These are phyloP conservation scores for Trichocomaceae sp. DNA, from an alignment of 2,329 filamentous ascomycete species.

Conservation along the genomic window DNA sequence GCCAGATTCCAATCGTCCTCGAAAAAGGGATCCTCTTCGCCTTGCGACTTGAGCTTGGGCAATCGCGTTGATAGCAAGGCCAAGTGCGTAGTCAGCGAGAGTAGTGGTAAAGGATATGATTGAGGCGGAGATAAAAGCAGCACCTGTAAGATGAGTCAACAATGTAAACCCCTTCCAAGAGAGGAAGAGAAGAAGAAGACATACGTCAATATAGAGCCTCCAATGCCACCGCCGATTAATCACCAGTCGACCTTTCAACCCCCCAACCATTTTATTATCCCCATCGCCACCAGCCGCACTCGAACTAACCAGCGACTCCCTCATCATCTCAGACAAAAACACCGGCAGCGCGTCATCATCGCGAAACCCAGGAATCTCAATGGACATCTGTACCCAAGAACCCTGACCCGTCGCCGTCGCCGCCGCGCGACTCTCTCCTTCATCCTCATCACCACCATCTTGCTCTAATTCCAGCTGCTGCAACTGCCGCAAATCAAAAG, in stretches of 20 bases:
- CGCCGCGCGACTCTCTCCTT: constrained; percentile 16
- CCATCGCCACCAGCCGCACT: constrained; percentile 61
- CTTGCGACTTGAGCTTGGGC: constrained; percentile 76
- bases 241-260: constrained; percentile 62
- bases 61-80: constrained; percentile 82
- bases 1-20: constrained; percentile 95
- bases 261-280: constrained; percentile 59
- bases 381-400: constrained; percentile 78
- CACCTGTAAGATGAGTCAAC: constrained; percentile 50
- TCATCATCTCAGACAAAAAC: constrained; percentile 80
- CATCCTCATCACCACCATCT: constrained; percentile 16
- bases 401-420: constrained; percentile 43
- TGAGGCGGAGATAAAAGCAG: constrained; percentile 87
- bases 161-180: background rate
- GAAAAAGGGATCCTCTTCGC: constrained; percentile 93
- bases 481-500: constrained; percentile 33
- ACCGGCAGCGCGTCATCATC: constrained; percentile 88
- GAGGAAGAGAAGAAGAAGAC: constrained; percentile 24
- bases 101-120: constrained; percentile 85
- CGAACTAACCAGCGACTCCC: constrained; percentile 68
- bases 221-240: constrained; percentile 94
- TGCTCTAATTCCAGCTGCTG: constrained; percentile 29
- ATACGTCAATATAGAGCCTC: constrained; percentile 89
- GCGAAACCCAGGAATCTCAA: constrained; percentile 83
- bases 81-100: constrained; percentile 88